Base-by-base conservation (phyloP, 1,284 basidiomycete species). In the Rhodofomes roseus region DNA sequence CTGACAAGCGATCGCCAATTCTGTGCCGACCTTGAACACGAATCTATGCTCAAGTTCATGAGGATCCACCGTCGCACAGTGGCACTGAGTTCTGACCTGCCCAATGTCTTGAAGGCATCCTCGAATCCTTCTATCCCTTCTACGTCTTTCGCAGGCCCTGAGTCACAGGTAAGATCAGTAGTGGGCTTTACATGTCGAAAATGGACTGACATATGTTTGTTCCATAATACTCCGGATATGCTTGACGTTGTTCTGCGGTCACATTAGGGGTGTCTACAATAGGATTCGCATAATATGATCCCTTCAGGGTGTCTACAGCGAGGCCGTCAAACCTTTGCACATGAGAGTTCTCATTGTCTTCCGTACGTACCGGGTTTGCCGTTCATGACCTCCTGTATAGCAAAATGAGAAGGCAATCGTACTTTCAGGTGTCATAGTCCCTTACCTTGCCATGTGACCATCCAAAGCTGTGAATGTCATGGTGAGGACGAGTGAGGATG, bases 271-370 rank as follows among this genome's bases (percentile, higher is more conserved):
- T 67, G 59, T 94, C 90, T 1, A 88, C 69, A 16, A 89, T 74
- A 2, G 93, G 93, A 69, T 97, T 97, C 50, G 92, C 93, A 71
- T 98, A 98, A 75, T 86, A 98, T 0, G 90, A 93, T 2, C 95
- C 95, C 72, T 97, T 96, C 63, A 95, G 78, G 1, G 81, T 80
- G 73, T 96, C 95, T 88, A 56, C 9, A 20, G 5, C 27, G 31
- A 37, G 40, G 27, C 40, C 50, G 44, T 58, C 11, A 36, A 11
- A 18, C 1, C 8, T 34, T 16, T 7, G 41, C 14, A 23, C 5
- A 23, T 18, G 18, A 14, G 23, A 1, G 60, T 18, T 5, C 48
- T 11, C 23, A 9, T 16, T 5, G 27, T 34, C 7, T 14, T 20
- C 57, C 68, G 65, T 65, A 90, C 68, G 65, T 65, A 90, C 92